A percentile compares a stretch with the other conserved stretches of the same genome.
phyloP scores from a whole-genome alignment of 1,284 basidiomycete genomes.

The Phenoliferia sp. region DNA sequence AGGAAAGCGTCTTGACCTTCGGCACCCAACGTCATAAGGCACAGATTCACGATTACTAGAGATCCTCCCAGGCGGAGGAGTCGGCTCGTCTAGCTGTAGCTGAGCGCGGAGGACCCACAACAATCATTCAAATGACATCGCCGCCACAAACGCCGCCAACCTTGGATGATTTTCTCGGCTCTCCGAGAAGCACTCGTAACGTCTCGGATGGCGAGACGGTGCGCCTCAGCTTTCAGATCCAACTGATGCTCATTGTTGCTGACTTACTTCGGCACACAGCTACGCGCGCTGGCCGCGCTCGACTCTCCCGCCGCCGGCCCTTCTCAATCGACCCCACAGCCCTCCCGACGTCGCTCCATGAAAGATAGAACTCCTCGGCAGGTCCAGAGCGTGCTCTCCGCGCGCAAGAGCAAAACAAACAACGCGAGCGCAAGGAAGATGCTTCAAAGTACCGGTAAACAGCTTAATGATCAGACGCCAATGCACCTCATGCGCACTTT shows the following conservation, averaged over 20 bases:
- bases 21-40: no score
- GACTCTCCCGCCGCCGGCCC: conserved; percentile 3
- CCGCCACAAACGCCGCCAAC: background rate
- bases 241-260: background rate
- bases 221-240: background rate
- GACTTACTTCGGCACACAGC: background rate
- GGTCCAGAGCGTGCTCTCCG: background rate
- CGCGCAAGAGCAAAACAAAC: background rate
- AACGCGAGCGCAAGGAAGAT: conserved; percentile 2
- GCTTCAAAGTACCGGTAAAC: background rate
- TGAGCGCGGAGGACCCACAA: no score
- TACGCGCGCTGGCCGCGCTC: conserved; percentile 4
- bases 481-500: background rate
- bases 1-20: no score
- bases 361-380: conserved; percentile 4
- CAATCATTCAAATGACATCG: background rate
- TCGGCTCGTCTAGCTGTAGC: no score
- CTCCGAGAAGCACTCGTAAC: background rate
- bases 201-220: background rate
- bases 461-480: conserved; percentile 6
- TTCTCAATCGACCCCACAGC: background rate
- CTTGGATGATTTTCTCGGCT: background rate
- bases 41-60: no score
- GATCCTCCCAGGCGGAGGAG: no score
- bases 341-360: conserved; percentile 1